Base-by-base conservation (phyloP, 2,329 filamentous ascomycete genomes). In the Coleophoma eucalyptorum region DNA sequence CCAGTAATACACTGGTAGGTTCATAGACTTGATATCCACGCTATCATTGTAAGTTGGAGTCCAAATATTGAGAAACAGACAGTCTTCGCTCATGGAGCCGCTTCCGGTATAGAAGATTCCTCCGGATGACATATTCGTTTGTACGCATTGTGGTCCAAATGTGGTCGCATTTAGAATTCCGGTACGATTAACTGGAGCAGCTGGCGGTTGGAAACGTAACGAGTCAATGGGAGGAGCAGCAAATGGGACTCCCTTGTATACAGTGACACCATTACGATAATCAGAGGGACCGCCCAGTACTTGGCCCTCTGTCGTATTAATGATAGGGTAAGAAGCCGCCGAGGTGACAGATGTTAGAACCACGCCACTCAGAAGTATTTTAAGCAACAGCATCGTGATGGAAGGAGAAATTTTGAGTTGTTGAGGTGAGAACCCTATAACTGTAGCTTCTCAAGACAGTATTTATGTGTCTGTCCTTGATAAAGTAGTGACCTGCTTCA, bases 1-100 rank as follows among this genome's bases (percentile, higher is more conserved):
- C 67, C 69, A 74, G 20, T 73, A 62, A 32, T 72, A 54, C 26
- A 73, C 71, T n/a, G 71, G 57, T 37, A 67, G 71, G 13, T 61
- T 59, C n/a, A n/a, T n/a, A n/a, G n/a, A n/a, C n/a, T n/a, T n/a
- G n/a, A n/a, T n/a, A n/a, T n/a, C n/a, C n/a, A n/a, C n/a, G n/a
- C n/a, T n/a, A n/a, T n/a, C n/a, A n/a, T n/a, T n/a, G n/a, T n/a
- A n/a, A n/a, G n/a, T n/a, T n/a, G 52, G 48, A 33, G 60, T 46
- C 66, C 64, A 67, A 5, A 67, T 54, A 32, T 69, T 67, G 20
- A 69, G 42, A 5, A 61, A 64, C 5, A 68, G 52, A 46, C 65
- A 69, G 46, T 69, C 65, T 45, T 68, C 64, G 33, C 33, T 35
- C 10, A 35, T 35, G 10, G 10, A 10, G 15, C 33, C 33, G 33